Percentiles rank a stretch among this genome's conserved stretches.
phyloP scores from a whole-genome alignment of 257 asterid genomes.

The Nicotiana tabacum region DNA sequence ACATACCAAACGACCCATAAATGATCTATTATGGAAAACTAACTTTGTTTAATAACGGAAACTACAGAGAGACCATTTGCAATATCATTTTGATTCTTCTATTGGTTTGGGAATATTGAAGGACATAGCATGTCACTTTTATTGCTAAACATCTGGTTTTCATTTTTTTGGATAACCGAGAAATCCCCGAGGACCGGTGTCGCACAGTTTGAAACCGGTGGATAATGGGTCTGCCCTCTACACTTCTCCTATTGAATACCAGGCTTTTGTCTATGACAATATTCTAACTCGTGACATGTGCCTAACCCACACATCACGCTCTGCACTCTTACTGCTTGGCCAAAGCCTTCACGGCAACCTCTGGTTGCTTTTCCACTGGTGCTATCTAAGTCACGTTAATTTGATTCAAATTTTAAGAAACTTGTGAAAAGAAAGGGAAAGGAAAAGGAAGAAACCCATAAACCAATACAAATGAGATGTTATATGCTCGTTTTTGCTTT shows the following conservation, averaged over 20 bases:
- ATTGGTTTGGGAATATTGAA: not conserved
- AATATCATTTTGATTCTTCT: too few relatives aligned
- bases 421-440: not conserved
- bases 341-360: not conserved
- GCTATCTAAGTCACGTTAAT: not conserved
- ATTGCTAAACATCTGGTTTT: not conserved
- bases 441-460: not conserved
- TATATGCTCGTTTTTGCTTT: not conserved
- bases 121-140: not conserved
- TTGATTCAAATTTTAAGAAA: not conserved
- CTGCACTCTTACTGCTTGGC: not conserved
- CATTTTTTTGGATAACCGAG: not conserved
- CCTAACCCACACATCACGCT: not conserved
- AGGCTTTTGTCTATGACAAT: not conserved
- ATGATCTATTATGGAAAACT: not conserved
- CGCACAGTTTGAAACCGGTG: not conserved
- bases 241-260: not conserved
- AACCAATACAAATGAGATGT: conserved; percentile 1
- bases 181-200: not conserved
- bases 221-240: not conserved
- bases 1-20: too few relatives aligned
- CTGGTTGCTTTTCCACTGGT: not conserved
- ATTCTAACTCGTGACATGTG: not conserved
- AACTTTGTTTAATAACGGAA: not conserved
- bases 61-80: not conserved